Base-by-base conservation (phyloP, 495 filamentous ascomycete genomes). In the Margaritispora aquatica region DNA sequence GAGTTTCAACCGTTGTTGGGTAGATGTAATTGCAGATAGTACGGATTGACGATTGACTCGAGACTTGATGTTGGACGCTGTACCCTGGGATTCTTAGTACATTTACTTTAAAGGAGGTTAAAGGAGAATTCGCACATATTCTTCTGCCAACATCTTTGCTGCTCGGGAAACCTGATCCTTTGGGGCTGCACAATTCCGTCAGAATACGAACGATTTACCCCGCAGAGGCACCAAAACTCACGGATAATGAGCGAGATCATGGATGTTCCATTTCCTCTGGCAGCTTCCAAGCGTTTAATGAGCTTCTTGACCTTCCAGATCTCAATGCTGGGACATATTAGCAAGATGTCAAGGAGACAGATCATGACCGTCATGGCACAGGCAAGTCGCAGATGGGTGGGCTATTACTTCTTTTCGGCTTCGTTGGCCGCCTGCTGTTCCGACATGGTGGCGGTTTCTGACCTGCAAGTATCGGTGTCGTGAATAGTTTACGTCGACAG, bases 61-160 rank as follows among this genome's bases (percentile, higher is more conserved):
- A 36, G 94, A 98, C 74, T 98, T 98, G 76, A 98, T 98, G 74
- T 98, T 98, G 61, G 92, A 96, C 20, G 94, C 95, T 55, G 94
- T 98, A 68, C 94, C 94, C 89, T 92, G 60, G 57, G 55, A 31
- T 44, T 7, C 27, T 61, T 29, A 76, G 73, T 53, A 72, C 54
- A 24, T 19, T 47, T 1, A 9, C 29, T 17, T 22, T 23, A 20
- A 20, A 19, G 44, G 26, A 22, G 13, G 46, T 46, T 27, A 1
- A 26, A 7, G 17, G 24, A 8, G 19, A 44, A 44, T 3, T 79
- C 89, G 64, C 80, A 96, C 92, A 70, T 92, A 97, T 88, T 97
- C 93, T 96, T 98, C 94, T 75, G 94, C 94, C 84, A 98, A 87
- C 94, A 98, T 98, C 81, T 96, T 96, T 41, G 95, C 90, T 36